These are phyloP conservation scores for Amanita rubescens DNA, from an alignment of 768 basidiomycete species.

Conservation along the genomic window DNA sequence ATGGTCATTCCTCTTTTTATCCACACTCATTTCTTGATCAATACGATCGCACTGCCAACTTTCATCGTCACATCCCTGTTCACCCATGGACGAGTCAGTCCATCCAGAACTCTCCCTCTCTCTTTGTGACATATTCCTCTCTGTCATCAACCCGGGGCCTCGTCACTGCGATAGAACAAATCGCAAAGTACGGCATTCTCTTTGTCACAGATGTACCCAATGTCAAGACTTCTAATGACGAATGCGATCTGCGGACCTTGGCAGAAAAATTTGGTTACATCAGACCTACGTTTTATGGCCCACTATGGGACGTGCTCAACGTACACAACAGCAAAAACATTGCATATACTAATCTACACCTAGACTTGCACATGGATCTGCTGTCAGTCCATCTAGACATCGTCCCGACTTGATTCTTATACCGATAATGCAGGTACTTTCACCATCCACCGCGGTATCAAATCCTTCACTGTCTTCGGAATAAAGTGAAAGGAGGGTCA, in stretches of 20 bases:
- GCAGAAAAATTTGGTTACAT: conserved; percentile 68
- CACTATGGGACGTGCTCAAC: conserved; percentile 82
- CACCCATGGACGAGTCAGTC: conserved; percentile 39
- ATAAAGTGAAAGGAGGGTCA: conserved; percentile 73
- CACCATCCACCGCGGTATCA: conserved; percentile 89
- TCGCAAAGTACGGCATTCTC: conserved; percentile 64
- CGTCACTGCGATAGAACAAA: conserved; percentile 56
- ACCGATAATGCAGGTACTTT: conserved; percentile 58
- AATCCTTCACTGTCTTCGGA: conserved; percentile 84
- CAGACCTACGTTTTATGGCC: conserved; percentile 84
- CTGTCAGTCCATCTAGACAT: conserved; percentile 44
- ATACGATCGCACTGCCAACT: conserved; percentile 32
- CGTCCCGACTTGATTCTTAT: not conserved
- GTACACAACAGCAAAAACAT: conserved; percentile 75
- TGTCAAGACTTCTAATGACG: conserved; percentile 45
- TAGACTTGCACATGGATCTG: conserved; percentile 90
- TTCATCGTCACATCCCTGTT: conserved; percentile 36
- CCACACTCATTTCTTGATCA: conserved; percentile 38
- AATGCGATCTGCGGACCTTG: conserved; percentile 62
- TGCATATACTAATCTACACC: conserved; percentile 86
- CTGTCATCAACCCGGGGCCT: conserved; percentile 41
- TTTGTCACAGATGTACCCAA: conserved; percentile 68
- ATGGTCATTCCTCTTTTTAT: conserved; percentile 56
- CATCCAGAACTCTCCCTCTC: conserved; percentile 29
- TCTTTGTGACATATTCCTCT: conserved; percentile 50